These are phyloP conservation scores for Ustilago cynodontis DNA, from an alignment of 1,284 basidiomycete species.

Conservation along the genomic window DNA sequence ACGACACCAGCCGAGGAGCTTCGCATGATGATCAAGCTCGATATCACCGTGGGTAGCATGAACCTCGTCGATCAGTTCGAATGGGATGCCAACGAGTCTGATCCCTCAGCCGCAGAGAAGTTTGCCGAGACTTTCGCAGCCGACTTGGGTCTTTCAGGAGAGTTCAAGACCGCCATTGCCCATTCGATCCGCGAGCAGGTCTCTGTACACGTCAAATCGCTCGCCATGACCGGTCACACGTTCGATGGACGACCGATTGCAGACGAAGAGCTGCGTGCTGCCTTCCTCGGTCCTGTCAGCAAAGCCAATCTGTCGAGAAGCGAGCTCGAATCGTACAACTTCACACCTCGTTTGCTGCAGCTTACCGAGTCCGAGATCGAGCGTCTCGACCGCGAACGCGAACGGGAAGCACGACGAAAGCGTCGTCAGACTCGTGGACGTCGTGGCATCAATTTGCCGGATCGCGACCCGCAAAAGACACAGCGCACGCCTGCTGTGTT, in stretches of 20 bases:
- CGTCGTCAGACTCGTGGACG: constrained; percentile 86
- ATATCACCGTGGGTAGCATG: constrained; percentile 92
- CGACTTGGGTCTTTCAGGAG: constrained; percentile 89
- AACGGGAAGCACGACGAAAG: constrained; percentile 89
- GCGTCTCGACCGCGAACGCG: constrained; percentile 90
- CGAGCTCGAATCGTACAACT: constrained; percentile 76
- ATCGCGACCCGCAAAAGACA: constrained; percentile 91
- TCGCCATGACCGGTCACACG: constrained; percentile 89
- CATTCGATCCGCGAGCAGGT: constrained; percentile 97
- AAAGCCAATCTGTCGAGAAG: constrained; percentile 72
- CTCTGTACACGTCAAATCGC: constrained; percentile 88
- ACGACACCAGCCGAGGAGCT: constrained; percentile 75
- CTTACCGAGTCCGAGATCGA: constrained; percentile 86
- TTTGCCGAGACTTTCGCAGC: constrained; percentile 89
- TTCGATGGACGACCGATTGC: constrained; percentile 82
- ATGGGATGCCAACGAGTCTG: constrained; percentile 87
- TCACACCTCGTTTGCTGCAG: constrained; percentile 88
- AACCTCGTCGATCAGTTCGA: constrained; percentile 98
- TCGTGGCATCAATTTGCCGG: constrained; percentile 88
- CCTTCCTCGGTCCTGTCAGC: constrained; percentile 83
- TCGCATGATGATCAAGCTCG: constrained; percentile 92
- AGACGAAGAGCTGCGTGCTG: constrained; percentile 90
- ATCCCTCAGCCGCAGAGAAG: constrained; percentile 84
- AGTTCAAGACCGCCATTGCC: constrained; percentile 89
- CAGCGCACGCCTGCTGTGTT: constrained; percentile 74